Percentiles rank a stretch among this genome's conserved stretches.
Evolutionary conservation across 2,329 filamentous ascomycete species (phyloP).

Genomic region (Aspergillus quadrilineatus): DNA sequence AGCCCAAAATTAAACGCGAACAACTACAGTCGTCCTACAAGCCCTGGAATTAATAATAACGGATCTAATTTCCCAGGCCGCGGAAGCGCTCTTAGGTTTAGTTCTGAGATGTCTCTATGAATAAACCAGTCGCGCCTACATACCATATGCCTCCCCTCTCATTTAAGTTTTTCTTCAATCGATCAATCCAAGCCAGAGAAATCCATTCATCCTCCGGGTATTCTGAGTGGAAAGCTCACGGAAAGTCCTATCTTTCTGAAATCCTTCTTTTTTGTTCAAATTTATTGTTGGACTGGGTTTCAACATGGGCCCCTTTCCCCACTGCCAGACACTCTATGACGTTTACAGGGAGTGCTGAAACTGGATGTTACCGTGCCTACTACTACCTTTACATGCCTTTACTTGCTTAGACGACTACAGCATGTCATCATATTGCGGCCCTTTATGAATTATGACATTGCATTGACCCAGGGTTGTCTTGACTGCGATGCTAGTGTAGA

Average conservation of each 20-base stretch:
- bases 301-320: too few relatives aligned
- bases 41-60: conserved; percentile 33
- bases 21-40: conserved; percentile 40
- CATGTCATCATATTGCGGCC: too few relatives aligned
- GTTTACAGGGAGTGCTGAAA: not conserved
- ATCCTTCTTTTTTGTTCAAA: too few relatives aligned
- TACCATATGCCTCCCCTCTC: too few relatives aligned
- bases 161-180: too few relatives aligned
- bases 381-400: too few relatives aligned
- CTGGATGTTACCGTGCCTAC: not conserved
- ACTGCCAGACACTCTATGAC: not conserved
- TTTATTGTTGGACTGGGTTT: not conserved
- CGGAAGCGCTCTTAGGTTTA: conserved; percentile 41
- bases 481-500: not conserved
- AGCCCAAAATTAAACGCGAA: conserved; percentile 40
- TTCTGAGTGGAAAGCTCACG: too few relatives aligned
- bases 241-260: too few relatives aligned
- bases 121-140: too few relatives aligned
- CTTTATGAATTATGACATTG: not conserved
- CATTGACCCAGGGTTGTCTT: not conserved
- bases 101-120: conserved; percentile 31
- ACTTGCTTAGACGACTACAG: too few relatives aligned
- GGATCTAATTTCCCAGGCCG: conserved; percentile 31
- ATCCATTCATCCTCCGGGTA: too few relatives aligned
- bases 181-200: too few relatives aligned